These are phyloP conservation scores for Pyrus communis DNA, from an alignment of 306 rosid genomes.

Conservation along the genomic window DNA sequence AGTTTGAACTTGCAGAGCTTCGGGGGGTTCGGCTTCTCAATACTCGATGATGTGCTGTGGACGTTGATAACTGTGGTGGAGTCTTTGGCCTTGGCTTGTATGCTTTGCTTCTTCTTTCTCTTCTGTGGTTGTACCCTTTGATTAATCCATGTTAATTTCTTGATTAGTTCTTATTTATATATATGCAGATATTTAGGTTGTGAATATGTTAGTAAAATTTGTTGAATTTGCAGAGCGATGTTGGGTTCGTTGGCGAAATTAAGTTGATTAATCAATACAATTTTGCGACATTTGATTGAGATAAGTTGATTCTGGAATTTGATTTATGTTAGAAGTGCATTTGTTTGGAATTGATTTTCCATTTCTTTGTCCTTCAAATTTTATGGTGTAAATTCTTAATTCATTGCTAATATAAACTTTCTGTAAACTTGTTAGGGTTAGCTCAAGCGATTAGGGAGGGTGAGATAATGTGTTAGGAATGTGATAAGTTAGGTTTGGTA, in stretches of 20 bases:
- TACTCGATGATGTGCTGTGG: conserved; percentile 45
- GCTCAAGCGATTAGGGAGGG: too few species aligned
- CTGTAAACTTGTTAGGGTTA: neutral
- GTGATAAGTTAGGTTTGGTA: too few species aligned
- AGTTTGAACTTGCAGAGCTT: conserved; percentile 17
- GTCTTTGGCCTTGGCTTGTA: conserved; percentile 37
- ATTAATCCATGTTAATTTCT: neutral
- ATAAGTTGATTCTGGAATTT: neutral
- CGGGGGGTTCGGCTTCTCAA: conserved; percentile 28
- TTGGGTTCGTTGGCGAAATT: neutral
- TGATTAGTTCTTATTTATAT: neutral
- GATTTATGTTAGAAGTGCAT: too few species aligned
- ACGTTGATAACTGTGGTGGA: conserved; percentile 28
- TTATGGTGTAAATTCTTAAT: neutral
- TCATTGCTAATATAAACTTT: neutral
- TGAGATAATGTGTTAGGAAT: too few species aligned
- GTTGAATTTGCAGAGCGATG: neutral
- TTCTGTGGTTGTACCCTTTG: conserved; percentile 56
- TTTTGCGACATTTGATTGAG: neutral
- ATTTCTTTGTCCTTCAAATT: neutral
- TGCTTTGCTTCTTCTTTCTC: conserved; percentile 52
- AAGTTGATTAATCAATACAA: neutral
- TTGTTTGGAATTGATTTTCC: neutral
- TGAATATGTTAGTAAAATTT: neutral
- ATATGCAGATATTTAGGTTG: neutral